Conservation (phyloP, 495 filamentous ascomycete genomes). For the Penicillium ochrochloron region DNA sequence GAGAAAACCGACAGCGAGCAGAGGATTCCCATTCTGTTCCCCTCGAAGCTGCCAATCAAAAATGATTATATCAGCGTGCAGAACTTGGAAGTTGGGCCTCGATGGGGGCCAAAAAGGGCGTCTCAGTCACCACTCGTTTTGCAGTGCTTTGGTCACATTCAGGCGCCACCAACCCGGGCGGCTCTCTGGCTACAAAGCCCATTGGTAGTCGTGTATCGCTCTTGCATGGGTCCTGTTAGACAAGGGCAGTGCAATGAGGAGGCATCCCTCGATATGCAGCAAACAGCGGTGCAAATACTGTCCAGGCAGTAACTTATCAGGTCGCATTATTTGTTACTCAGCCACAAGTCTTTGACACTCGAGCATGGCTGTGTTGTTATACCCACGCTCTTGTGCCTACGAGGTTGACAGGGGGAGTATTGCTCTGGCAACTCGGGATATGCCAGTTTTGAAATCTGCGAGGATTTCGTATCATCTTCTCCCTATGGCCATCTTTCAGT, state of each 20-base stretch:
- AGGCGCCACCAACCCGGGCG: slow-evolving; percentile 3
- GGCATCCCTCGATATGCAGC: too few species aligned
- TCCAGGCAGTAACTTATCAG: too few species aligned
- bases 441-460: too few species aligned
- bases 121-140: neutral
- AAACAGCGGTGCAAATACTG: too few species aligned
- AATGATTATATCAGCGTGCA: neutral
- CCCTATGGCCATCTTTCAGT: too few species aligned
- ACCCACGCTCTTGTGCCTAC: neutral
- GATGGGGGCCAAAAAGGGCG: neutral
- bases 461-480: too few species aligned
- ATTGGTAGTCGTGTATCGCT: too few species aligned
- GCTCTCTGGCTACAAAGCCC: neutral
- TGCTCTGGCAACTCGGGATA: too few species aligned
- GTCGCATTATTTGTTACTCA: neutral
- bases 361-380: neutral
- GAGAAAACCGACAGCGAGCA: neutral
- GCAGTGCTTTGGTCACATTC: neutral
- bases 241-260: too few species aligned
- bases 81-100: neutral
- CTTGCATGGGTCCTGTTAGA: too few species aligned
- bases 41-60: neutral
- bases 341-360: neutral
- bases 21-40: neutral
- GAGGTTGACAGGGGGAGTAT: neutral